These are phyloP conservation scores for Leucocoprinus sp. DNA, from an alignment of 768 basidiomycete genomes.

Conservation along the genomic window DNA sequence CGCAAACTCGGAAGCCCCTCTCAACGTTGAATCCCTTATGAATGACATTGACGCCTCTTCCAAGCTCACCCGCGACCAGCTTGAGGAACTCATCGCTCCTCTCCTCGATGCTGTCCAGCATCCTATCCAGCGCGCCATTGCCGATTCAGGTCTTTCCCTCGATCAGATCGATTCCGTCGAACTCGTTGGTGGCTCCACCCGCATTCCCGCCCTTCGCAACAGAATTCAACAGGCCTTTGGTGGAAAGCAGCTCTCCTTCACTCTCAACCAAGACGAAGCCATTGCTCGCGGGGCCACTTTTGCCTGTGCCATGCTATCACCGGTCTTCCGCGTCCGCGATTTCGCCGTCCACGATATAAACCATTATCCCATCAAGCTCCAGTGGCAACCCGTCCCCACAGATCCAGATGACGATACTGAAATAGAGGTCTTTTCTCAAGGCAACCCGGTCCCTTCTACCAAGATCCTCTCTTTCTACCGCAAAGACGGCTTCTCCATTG, in stretches of 20 bases:
- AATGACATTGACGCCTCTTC: slow-evolving; percentile 91
- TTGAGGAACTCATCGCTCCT: slow-evolving; percentile 69
- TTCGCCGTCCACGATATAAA: slow-evolving; percentile 85
- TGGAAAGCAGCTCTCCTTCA: slow-evolving; percentile 79
- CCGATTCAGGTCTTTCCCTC: slow-evolving; percentile 68
- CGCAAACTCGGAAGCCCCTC: slow-evolving; percentile 80
- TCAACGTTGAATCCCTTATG: slow-evolving; percentile 95
- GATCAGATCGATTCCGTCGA: slow-evolving; percentile 89
- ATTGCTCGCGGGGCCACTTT: slow-evolving; percentile 95
- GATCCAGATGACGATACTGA: slow-evolving; percentile 89
- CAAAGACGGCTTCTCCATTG: slow-evolving; percentile 79
- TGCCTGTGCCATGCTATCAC: slow-evolving; percentile 93
- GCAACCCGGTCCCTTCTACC: slow-evolving; percentile 84
- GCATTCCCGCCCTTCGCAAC: slow-evolving; percentile 85
- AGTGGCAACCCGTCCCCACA: slow-evolving; percentile 67
- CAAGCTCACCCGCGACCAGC: slow-evolving; percentile 71
- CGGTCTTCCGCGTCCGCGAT: slow-evolving; percentile 95
- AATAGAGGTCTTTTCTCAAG: slow-evolving; percentile 81
- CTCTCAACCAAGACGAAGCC: slow-evolving; percentile 97
- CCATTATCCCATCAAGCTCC: slow-evolving; percentile 83
- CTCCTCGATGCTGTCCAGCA: slow-evolving; percentile 70
- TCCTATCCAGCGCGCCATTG: slow-evolving; percentile 74
- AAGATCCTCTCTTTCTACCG: slow-evolving; percentile 95
- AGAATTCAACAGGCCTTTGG: slow-evolving; percentile 79
- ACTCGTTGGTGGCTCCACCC: slow-evolving; percentile 89